A percentile compares a stretch with the other conserved stretches of the same genome.
These are phyloP conservation scores for Verbena officinalis DNA, from an alignment of 257 asterid species.

Conservation along the genomic window DNA sequence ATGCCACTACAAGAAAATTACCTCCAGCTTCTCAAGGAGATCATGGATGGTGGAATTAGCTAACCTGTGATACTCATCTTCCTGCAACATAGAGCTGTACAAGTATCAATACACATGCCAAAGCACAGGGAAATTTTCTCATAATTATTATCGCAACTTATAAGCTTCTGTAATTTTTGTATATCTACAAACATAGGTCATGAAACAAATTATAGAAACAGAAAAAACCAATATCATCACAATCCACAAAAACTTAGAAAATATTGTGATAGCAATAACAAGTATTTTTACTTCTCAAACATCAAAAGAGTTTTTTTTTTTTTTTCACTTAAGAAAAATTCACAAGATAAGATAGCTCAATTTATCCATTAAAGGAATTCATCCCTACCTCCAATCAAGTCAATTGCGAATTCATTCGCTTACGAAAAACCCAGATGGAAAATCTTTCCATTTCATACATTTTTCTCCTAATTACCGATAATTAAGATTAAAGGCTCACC, in stretches of 20 bases:
- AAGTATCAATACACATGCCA: slow-evolving; percentile 27
- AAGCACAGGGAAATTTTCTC: slow-evolving; percentile 6
- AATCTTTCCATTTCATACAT: not conserved
- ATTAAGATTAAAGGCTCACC: slow-evolving; percentile 35
- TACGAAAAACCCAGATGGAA: not conserved
- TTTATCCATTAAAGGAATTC: no score
- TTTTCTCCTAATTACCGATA: not conserved
- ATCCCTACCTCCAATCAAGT: no score
- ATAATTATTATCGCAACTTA: not conserved
- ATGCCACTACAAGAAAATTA: slow-evolving; percentile 12
- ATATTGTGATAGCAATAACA: not conserved
- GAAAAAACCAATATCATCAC: not conserved
- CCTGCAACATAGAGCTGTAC: slow-evolving; percentile 69
- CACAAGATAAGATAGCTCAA: no score
- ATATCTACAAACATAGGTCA: not conserved
- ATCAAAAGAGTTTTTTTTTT: not conserved
- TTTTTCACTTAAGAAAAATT: slow-evolving; percentile 1
- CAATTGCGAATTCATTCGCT: not conserved
- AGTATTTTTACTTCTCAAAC: not conserved
- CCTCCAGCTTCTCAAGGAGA: slow-evolving; percentile 87
- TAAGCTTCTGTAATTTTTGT: not conserved
- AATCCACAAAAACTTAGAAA: not conserved
- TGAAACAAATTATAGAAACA: not conserved
- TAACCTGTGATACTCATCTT: slow-evolving; percentile 74
- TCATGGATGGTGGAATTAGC: slow-evolving; percentile 83